Percentiles rank a stretch among this genome's conserved stretches.
Evolutionary conservation across 1,284 basidiomycete species (phyloP).

Genomic region (Polyporus tsugae): DNA sequence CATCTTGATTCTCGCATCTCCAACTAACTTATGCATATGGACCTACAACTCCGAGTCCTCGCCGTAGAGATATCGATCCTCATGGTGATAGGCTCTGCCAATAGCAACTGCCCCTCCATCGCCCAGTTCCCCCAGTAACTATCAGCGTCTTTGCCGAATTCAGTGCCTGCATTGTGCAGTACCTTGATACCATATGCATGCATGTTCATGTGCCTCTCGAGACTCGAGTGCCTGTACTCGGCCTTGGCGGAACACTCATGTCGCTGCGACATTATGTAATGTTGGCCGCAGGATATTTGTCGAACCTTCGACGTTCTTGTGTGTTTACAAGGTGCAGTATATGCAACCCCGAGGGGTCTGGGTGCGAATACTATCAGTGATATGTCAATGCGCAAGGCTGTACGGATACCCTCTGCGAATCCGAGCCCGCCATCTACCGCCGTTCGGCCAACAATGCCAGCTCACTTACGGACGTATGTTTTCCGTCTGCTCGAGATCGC

Average conservation of each 20-base stretch:
- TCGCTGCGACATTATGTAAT: background rate
- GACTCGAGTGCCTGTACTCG: background rate
- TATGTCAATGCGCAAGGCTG: constrained; percentile 8
- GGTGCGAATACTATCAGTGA: constrained; percentile 18
- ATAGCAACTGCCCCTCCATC: background rate
- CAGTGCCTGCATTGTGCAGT: constrained; percentile 1
- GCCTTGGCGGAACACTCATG: background rate
- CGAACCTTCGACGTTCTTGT: background rate
- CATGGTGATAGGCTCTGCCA: background rate
- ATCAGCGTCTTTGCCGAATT: constrained; percentile 1
- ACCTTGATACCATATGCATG: background rate
- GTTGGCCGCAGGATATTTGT: background rate
- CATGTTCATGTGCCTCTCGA: background rate
- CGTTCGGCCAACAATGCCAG: background rate
- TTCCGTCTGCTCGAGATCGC: too few species aligned
- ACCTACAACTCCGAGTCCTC: background rate
- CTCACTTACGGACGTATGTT: too few species aligned
- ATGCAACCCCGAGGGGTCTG: background rate
- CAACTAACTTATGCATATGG: background rate
- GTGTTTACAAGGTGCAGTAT: background rate
- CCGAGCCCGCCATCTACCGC: background rate
- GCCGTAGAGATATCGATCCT: constrained; percentile 10
- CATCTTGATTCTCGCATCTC: background rate
- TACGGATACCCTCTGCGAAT: background rate
- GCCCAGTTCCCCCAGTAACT: constrained; percentile 1